phyloP scores from a whole-genome alignment of 768 basidiomycete genomes.

The Termitomyces sp. region DNA sequence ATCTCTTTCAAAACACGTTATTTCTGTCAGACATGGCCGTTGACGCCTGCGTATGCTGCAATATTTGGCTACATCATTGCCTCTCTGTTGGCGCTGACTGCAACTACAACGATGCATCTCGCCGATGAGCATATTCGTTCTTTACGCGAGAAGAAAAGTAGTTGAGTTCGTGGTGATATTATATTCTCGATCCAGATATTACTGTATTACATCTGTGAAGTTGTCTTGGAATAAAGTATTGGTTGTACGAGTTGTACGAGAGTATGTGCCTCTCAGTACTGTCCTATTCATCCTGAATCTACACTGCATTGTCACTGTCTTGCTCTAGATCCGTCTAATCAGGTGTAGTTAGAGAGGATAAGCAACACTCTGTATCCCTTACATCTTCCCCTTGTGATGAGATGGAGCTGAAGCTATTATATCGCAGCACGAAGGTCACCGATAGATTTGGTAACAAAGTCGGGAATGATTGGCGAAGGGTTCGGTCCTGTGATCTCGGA shows the following conservation, averaged over 20 bases:
- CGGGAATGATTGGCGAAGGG: conserved; percentile 68
- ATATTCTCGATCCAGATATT: not conserved
- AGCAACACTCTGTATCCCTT: not conserved
- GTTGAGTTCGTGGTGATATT: conserved; percentile 1
- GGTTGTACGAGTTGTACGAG: not conserved
- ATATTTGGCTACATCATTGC: conserved; percentile 62
- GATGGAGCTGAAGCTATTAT: conserved; percentile 6
- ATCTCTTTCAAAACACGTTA: not conserved
- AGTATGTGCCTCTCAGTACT: not conserved
- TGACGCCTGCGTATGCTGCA: conserved; percentile 71
- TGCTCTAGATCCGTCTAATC: not conserved
- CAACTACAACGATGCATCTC: conserved; percentile 32
- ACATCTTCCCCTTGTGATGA: no score
- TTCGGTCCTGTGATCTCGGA: conserved; percentile 67
- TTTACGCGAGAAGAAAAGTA: conserved; percentile 12
- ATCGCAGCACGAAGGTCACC: conserved; percentile 62
- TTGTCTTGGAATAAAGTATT: conserved; percentile 1
- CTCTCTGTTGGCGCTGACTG: conserved; percentile 46
- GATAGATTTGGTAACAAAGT: conserved; percentile 75
- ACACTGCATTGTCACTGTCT: not conserved
- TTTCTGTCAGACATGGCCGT: conserved; percentile 65
- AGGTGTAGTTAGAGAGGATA: not conserved
- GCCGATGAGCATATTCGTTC: conserved; percentile 31
- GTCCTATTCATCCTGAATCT: not conserved
- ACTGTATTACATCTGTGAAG: not conserved